Evolutionary conservation across 176 grass and related monocot species (phyloP), one percentile per base, ranked within the genome.

Genomic region (Puya raimondii): DNA sequence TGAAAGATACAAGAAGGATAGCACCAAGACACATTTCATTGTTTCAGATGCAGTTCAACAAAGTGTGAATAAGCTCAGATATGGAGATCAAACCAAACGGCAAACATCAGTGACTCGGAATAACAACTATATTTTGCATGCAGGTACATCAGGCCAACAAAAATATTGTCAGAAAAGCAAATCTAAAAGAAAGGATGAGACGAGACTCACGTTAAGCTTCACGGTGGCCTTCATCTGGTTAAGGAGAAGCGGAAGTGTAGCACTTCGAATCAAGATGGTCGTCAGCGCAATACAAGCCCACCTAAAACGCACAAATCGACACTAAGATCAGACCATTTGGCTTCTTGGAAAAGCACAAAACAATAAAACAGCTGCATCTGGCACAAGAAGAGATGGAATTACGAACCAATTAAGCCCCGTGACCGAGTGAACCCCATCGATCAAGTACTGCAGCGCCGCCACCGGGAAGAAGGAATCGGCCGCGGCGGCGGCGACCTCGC

Each of bases 401-500:
- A 59, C 15, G 54, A 59, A 59, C 94, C 94, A 93, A 63, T 99
- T 99, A 20, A 92, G 61, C 10, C 89, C 94, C 23, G 82, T 90
- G 74, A 88, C 80, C 27, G 68, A 74, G 79, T 99, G 94, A 50
- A 99, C 21, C 1, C 63, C 21, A 27, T 99, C 94, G 26, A 99
- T 93, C 22, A 99, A 9, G 74, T 93, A 82, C 80, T 99, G 94
- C 53, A 99, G 94, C 7, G 77, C 89, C 1, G 89, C 89, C 12
- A 93, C 82, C 8, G 87, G 86, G 57, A 74, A 20, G 65, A 86
- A 99, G 1, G 84, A 86, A 65, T 86, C 94, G 0, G 72, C 84
- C 8, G 94, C 94, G 18, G 94, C 94, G 1, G 94, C 89, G 1
- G 94, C 87, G 16, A 97, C 94, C 77, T 97, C 94, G 11, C 93